Evolutionary conservation across 768 basidiomycete genomes (phyloP), one percentile per base, ranked within the genome.

Genomic region (Coprinellus aureogranulatus): DNA sequence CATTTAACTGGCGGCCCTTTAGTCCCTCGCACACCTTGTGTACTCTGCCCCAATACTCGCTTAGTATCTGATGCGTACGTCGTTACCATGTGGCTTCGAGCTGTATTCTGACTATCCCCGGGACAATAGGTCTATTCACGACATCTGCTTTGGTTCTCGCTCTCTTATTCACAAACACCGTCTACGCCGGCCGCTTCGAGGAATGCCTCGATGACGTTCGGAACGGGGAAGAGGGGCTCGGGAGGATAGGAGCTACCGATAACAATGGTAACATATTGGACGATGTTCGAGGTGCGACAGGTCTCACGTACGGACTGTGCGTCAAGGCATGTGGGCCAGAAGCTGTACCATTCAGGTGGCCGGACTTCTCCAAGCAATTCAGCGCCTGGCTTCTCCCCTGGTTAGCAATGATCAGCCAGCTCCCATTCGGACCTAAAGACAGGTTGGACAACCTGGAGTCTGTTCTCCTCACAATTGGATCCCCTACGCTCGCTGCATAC

Each of bases 301-400:
- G 64, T 11, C 64, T 74, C 11, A 72, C 70, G 12, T 71, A 69
- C 54, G 48, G 68, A 2, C 57, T 71, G 45, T 74, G 74, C 50
- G 18, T 61, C n/a, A 41, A 44, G 6, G 64, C 63, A 3, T 75
- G 74, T 40, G 70, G 72, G 1, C 5, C 55, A 10, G 68, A 53
- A 12, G 39, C 63, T 26, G 66, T 67, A 53, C 59, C 66, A 16
- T 71, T 73, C 57, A 25, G 59, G 10, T 75, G 74, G 75, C 62
- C 67, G 0, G 53, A 62, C 5, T 75, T 75, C 59, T 72, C 70
- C 6, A 74, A 76, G 46, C 67, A 77, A 46, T 79, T 75, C 60
- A 68, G 70, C 9, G 60, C 77, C 0, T 82, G 80, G 81, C 67
- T 82, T 2, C 54, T 82, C 4, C 81, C 81, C 5, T 80, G 77